These are phyloP conservation scores for Zygosaccharomyces pseudorouxii DNA, from an alignment of 805 yeast species.

Conservation along the genomic window DNA sequence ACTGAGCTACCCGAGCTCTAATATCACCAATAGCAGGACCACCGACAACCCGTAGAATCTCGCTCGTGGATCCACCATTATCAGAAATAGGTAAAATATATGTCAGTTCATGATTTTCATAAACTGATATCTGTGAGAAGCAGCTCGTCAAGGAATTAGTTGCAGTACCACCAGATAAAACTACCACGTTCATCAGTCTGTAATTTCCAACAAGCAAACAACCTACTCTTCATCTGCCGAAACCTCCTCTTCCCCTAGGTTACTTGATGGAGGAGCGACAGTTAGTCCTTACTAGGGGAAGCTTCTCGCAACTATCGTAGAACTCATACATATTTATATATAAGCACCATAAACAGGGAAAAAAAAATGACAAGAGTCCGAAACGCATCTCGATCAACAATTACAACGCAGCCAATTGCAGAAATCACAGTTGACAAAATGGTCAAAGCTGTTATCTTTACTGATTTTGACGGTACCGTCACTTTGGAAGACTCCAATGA, in stretches of 20 bases:
- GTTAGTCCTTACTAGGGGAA: background rate
- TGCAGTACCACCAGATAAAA: slow-evolving; percentile 81
- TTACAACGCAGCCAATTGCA: background rate
- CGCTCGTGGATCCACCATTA: slow-evolving; percentile 94
- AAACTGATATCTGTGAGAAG: slow-evolving; percentile 45
- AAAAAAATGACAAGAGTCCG: background rate
- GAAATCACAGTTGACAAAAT: slow-evolving; percentile 12
- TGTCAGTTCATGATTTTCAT: slow-evolving; percentile 17
- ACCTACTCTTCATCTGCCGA: background rate
- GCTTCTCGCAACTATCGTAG: background rate
- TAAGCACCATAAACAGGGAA: background rate
- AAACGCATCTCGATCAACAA: background rate
- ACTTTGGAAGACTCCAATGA: slow-evolving; percentile 95
- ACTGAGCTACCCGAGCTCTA: slow-evolving; percentile 70
- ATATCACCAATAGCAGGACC: slow-evolving; percentile 96
- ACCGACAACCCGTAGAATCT: slow-evolving; percentile 76
- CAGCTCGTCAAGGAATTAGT: slow-evolving; percentile 69
- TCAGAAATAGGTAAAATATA: slow-evolving; percentile 83
- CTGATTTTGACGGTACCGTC: slow-evolving; percentile 98
- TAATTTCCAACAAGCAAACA: background rate
- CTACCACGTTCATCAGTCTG: slow-evolving; percentile 32
- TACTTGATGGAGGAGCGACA: background rate
- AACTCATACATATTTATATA: background rate
- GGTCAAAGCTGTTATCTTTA: slow-evolving; percentile 75
- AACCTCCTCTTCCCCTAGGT: background rate